These are phyloP conservation scores for Ganoderma resinaceum DNA, from an alignment of 1,284 basidiomycete genomes.

Conservation along the genomic window DNA sequence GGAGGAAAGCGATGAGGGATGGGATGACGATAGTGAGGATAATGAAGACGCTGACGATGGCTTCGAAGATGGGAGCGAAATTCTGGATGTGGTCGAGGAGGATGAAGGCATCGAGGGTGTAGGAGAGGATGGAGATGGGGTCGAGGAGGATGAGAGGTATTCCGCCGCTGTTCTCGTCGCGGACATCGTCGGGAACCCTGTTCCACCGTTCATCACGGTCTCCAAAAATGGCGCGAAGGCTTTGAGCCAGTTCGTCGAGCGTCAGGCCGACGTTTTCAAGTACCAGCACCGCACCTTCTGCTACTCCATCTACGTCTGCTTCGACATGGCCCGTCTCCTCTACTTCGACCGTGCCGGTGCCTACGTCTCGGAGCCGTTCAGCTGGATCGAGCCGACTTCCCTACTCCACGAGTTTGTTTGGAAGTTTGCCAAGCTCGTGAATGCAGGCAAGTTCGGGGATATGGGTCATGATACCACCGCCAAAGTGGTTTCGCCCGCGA, in stretches of 20 bases:
- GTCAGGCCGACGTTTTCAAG: not conserved
- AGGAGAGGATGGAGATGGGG: not conserved
- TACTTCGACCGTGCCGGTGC: conserved; percentile 17
- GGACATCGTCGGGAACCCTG: not conserved
- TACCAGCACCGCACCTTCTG: conserved; percentile 12
- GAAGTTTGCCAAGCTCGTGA: conserved; percentile 18
- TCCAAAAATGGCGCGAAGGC: not conserved
- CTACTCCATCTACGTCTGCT: conserved; percentile 7
- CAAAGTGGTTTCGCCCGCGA: not conserved
- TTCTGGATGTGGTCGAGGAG: not conserved
- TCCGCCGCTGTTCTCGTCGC: not conserved
- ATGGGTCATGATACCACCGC: conserved; percentile 28
- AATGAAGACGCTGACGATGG: not conserved
- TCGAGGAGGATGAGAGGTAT: no score
- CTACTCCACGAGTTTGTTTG: conserved; percentile 20
- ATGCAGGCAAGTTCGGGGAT: not conserved
- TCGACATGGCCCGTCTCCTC: conserved; percentile 12
- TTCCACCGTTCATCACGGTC: not conserved
- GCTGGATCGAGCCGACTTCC: not conserved
- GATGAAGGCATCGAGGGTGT: not conserved
- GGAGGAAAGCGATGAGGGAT: not conserved
- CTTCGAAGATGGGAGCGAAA: not conserved
- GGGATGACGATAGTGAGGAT: no score
- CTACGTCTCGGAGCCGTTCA: conserved; percentile 18
- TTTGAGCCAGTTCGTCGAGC: not conserved